phyloP scores from a whole-genome alignment of 1,139 yeast genomes.

The Meyerozyma carpophila region DNA sequence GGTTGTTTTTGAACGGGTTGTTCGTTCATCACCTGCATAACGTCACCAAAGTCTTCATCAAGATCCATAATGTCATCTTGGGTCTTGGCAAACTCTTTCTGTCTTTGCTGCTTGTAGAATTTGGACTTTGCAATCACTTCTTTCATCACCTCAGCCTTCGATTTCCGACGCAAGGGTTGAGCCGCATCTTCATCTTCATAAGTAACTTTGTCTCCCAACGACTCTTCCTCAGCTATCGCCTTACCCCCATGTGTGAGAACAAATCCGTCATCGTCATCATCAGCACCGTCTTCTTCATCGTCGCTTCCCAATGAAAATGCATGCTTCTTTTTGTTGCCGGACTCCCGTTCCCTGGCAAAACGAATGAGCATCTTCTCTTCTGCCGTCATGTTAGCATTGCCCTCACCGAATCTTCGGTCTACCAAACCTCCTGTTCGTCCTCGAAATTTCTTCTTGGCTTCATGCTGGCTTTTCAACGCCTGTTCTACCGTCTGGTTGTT shows the following conservation, averaged over 20 bases:
- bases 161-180: conserved; percentile 58
- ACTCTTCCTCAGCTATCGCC: conserved; percentile 47
- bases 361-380: conserved; percentile 96
- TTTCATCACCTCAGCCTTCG: conserved; percentile 93
- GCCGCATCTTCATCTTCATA: conserved; percentile 28
- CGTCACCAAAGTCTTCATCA: conserved; percentile 73
- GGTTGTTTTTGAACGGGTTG: conserved; percentile 11
- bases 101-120: conserved; percentile 83
- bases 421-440: conserved; percentile 74
- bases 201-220: conserved; percentile 12
- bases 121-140: conserved; percentile 95
- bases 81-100: conserved; percentile 64
- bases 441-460: conserved; percentile 51
- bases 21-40: conserved; percentile 52
- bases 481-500: conserved; percentile 77
- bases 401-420: conserved; percentile 93
- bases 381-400: conserved; percentile 59
- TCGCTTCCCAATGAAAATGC: conserved; percentile 65
- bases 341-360: conserved; percentile 81
- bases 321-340: conserved; percentile 44
- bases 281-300: conserved; percentile 52
- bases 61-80: conserved; percentile 69
- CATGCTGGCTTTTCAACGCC: conserved; percentile 62
- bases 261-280: conserved; percentile 37
- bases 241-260: conserved; percentile 78